Base-by-base conservation (phyloP, 2,329 filamentous ascomycete genomes). In the Meredithiella fracta region DNA sequence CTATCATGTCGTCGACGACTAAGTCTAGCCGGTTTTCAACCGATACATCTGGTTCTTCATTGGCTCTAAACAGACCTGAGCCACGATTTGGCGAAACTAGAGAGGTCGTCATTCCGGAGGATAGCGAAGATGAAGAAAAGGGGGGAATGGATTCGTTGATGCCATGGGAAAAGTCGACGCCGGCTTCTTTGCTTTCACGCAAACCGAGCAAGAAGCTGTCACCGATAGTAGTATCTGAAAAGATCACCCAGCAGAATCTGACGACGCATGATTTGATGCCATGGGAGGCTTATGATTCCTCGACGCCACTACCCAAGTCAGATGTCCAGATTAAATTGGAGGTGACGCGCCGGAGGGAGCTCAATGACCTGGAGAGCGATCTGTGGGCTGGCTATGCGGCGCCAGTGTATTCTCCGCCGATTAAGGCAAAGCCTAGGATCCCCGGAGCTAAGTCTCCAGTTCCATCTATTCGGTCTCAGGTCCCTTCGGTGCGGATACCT, bases 11-110 rank as follows among this genome's bases (percentile, higher is more conserved):
- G 15, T 58, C 55, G 17, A 53, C 53, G 3, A 54, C 47, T 17
- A 42, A 55, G 20, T 58, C 56, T 15, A 58, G 56, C 20, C 53
- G 56, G 8, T 42, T 55, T n/a, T 58, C 56, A 14, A 40, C 38
- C 8, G 56, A 58, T 17, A 58, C 56, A 7, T 55, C 56, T 1
- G 22, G 55, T 4, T 53, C 47, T 7, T 58, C 56, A 9, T 15
- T 49, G 3, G 29, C 26, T 17, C 14, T 34, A 3, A 51, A 51
- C 26, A 29, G 26, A 25, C 20, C 44, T 47, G 29, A 25, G 15
- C 25, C 11, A 20, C 29, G 34, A 15, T 55, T 47, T 15, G 49
- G 53, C 25, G 56, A 58, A 20, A 47, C 56, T 4, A 25, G 49
- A 20, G 53, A 58, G 38, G 14, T 49, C n/a, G 42, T 58, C 15